Base-by-base conservation (phyloP, 2,329 filamentous ascomycete species). In the Phialophora chinensis region DNA sequence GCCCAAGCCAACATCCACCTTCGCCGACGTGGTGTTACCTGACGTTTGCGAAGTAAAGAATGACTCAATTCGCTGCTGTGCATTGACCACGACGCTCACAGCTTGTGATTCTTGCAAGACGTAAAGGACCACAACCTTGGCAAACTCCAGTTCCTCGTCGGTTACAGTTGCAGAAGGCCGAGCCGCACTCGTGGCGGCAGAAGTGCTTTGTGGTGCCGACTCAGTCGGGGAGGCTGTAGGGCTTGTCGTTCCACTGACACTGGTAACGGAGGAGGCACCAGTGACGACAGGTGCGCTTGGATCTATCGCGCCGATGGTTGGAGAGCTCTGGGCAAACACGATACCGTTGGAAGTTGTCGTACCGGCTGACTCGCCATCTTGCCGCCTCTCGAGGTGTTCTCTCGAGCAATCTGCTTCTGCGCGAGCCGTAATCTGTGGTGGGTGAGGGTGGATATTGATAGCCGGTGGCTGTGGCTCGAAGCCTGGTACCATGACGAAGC, bases 311-410 rank as follows among this genome's bases (percentile, higher is more conserved):
- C 66, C 60, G n/a, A 62, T 38, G 35, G 63, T 68, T 5, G 66
- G 42, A 4, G 68, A 66, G 17, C 65, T 64, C 20, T 62, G 65
- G 25, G 78, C 78, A 60, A 76, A 78, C 58, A 80, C 61, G 60
- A 80, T 80, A 14, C 77, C 76, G 62, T 80, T 76, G 35, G 73
- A 67, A 20, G 77, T 79, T 17, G 47, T 38, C 23, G 59, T 61
- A 4, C 59, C 59, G 23, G 38, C 52, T 42, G 25, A 53, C 6
- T 33, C 50, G 35, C 52, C 60, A 11, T 72, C 72, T 25, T 57
- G 69, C 70, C 20, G 68, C 62, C 20, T 72, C 67, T 63, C 70
- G 56, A 53, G 56, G 20, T 44, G 58, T 14, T 55, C 20, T 25
- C 59, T 70, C 25, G 38, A 31, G 60, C 12, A 47, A 29, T n/a